Evolutionary conservation across 495 filamentous ascomycete species (phyloP), one percentile per base, ranked within the genome.

Genomic region (Penicillium crystallinum): DNA sequence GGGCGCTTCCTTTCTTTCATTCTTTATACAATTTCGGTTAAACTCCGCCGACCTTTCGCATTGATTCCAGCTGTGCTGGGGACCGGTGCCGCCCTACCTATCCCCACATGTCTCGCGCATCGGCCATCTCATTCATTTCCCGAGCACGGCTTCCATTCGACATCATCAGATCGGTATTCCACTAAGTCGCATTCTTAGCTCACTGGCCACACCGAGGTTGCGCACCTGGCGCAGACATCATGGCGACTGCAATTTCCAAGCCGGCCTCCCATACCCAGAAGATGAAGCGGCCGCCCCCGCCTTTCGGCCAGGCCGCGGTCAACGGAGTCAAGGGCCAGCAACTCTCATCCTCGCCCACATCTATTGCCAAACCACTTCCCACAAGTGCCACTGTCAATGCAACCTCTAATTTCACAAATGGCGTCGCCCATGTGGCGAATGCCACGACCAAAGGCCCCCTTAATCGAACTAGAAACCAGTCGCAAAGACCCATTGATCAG

Each of bases 281-380:
- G 67, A 81, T 86, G 59, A 89, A 89, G 69, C 86, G 86, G 29
- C 86, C 86, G 52, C 76, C 82, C 53, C 84, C 84, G 48, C 84
- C 85, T 43, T 80, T 83, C 37, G 74, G 83, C 43, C 84, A 87
- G 60, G 77, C 83, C 42, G 67, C 71, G 52, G 60, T 72, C 59
- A 89, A 88, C 70, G 84, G 83, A 35, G 78, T 81, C 53, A 78
- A 77, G 55, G 69, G 82, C 46, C 79, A 81, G n/a, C 77, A 78
- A 23, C 77, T 81, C 1, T 86, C 84, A 1, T 78, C 85, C 9
- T 89, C 87, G 4, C 85, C 87, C 33, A 82, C 81, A 21, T 72
- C 82, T 54, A 73, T 83, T 11, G 75, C 82, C 2, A 86, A 85
- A 66, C 81, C 80, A 50, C 78, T 82, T 34, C 78, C 80, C 9